phyloP scores from a whole-genome alignment of 2,329 filamentous ascomycete genomes.

The Lasiodiplodia sp. region DNA sequence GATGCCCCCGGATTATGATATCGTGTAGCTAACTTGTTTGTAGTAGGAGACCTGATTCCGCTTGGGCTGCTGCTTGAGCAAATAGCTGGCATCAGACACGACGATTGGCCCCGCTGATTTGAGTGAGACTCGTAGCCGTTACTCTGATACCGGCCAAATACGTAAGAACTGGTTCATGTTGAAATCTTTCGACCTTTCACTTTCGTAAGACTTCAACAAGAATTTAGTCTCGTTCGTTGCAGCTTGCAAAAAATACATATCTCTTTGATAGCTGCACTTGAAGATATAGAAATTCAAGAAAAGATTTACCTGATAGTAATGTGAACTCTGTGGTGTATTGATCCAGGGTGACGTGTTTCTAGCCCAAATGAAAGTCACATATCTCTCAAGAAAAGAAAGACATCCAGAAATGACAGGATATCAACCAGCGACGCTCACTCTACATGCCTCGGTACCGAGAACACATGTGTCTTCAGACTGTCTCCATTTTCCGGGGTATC shows the following conservation, averaged over 20 bases:
- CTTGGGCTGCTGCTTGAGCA: not conserved
- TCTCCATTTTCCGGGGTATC: conserved; percentile 8
- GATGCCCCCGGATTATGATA: not conserved
- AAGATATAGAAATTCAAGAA: not conserved
- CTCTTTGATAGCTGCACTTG: not conserved
- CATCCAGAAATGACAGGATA: not conserved
- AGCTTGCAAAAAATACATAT: not conserved
- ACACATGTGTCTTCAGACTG: not conserved
- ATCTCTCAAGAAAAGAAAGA: not conserved
- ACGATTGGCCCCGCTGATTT: not conserved
- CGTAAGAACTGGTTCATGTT: not conserved
- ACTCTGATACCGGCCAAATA: not conserved
- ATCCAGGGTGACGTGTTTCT: not conserved
- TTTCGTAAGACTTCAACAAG: not conserved
- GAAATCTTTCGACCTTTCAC: not conserved
- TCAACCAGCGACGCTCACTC: not conserved
- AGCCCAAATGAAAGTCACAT: not conserved
- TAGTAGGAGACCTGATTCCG: conserved; percentile 9
- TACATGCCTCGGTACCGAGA: not conserved
- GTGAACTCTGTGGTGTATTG: not conserved
- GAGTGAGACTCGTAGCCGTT: not conserved
- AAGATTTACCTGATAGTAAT: not conserved
- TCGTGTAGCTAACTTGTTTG: not conserved
- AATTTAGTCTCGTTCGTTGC: not conserved
- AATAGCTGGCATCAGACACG: not conserved